Conservation (phyloP, 768 basidiomycete genomes). For the Rhizopogon roseolus region DNA sequence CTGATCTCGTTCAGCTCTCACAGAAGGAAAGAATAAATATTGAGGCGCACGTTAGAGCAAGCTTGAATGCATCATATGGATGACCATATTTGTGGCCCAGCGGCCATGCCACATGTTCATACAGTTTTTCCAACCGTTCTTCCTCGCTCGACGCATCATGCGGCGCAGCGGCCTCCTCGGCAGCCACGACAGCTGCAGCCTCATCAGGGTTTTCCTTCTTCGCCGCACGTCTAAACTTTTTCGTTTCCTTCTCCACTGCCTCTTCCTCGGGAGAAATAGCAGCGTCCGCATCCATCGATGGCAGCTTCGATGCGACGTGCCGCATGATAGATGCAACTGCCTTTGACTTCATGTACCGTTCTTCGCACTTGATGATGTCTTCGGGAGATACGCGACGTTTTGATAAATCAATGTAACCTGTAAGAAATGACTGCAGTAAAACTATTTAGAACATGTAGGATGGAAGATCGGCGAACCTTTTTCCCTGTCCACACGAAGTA, state of each 20-base stretch:
- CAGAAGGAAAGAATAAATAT: background rate
- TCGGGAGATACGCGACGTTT: slow-evolving; percentile 98
- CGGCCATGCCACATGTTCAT: slow-evolving; percentile 92
- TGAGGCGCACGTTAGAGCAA: slow-evolving; percentile 79
- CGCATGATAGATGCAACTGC: slow-evolving; percentile 91
- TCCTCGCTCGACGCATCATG: slow-evolving; percentile 55
- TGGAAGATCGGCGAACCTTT: slow-evolving; percentile 59
- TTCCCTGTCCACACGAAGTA: slow-evolving; percentile 96
- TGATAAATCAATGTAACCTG: slow-evolving; percentile 98
- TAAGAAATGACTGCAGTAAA: background rate
- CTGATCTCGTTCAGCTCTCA: slow-evolving; percentile 25
- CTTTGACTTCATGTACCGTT: slow-evolving; percentile 97
- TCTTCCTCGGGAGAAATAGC: slow-evolving; percentile 20
- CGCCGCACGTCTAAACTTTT: slow-evolving; percentile 40
- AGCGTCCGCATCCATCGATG: slow-evolving; percentile 31
- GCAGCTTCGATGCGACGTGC: slow-evolving; percentile 83
- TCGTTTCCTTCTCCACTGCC: slow-evolving; percentile 43
- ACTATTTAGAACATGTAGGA: background rate
- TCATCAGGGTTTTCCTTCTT: slow-evolving; percentile 42
- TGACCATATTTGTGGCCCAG: slow-evolving; percentile 90
- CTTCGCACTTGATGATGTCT: slow-evolving; percentile 98
- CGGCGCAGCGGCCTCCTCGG: slow-evolving; percentile 23
- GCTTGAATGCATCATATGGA: slow-evolving; percentile 96
- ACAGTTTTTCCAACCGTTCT: slow-evolving; percentile 77
- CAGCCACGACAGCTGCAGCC: slow-evolving; percentile 39